Evolutionary conservation across 495 filamentous ascomycete species (phyloP), one percentile per base, ranked within the genome.

Genomic region (Neurospora sp.): DNA sequence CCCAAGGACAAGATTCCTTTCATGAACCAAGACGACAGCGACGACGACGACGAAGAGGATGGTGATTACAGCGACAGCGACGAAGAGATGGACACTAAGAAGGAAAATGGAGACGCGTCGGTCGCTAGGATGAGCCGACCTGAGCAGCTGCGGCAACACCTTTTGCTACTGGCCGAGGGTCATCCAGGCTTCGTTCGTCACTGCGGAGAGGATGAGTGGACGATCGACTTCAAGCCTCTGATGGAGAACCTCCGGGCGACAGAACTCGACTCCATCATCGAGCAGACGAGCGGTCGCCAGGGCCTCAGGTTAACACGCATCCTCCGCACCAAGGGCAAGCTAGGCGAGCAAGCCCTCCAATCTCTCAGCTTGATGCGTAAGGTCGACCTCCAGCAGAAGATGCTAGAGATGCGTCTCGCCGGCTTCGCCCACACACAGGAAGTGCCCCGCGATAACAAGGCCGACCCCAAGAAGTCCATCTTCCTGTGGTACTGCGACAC

Each of bases 361-460:
- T 89, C 89, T 42, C 85, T 93, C 72, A 91, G 90, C 72, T 86
- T 98, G 72, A 87, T 97, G 75, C 89, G 89, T 35, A 91, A 93
- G 78, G 91, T 92, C 71, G 91, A 96, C 66, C 85, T 97, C 62
- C 93, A 95, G 16, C 87, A 91, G 72, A 90, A 93, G 73, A 90
- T 98, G 77, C 88, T 90, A 3, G 88, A 88, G 72, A 92, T 99
- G 87, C 92, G 97, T 74, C 88, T 90, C 76, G 87, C 88, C 37
- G 95, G 96, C 5, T 91, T 95, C 74, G 87, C 97, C 20, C 92
- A 97, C 74, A 85, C 94, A 11, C 96, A 98, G 79, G 96, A 99
- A 84, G 91, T 98, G 0, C 96, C 96, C 5, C 90, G 90, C 62
- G 95, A 98, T 76, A 87, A 86, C 70, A 91, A 90, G 70, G 90